These are phyloP conservation scores for Botrytis byssoidea DNA, from an alignment of 2,329 filamentous ascomycete species.

Conservation along the genomic window DNA sequence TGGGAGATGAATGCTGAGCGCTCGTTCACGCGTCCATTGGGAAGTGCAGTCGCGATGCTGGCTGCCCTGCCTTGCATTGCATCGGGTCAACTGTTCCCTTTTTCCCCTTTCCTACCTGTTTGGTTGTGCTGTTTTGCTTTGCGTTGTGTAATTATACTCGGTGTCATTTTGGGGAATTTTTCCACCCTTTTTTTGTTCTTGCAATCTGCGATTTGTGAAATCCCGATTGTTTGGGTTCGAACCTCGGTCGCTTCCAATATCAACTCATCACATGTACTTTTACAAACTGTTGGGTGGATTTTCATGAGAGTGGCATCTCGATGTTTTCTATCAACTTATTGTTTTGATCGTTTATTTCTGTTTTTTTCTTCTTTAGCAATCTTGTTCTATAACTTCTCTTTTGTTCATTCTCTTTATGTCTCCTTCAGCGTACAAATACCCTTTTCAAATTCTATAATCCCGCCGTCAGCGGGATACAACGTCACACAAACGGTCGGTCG, in stretches of 20 bases:
- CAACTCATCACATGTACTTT: slow-evolving; percentile 11
- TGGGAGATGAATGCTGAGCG: slow-evolving; percentile 1
- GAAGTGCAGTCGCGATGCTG: neutral
- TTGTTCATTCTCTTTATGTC: neutral
- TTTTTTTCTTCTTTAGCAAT: neutral
- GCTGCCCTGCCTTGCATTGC: slow-evolving; percentile 2
- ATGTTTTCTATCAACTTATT: neutral
- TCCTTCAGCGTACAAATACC: neutral
- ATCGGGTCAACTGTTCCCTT: neutral
- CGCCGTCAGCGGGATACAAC: slow-evolving; percentile 1
- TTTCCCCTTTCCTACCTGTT: neutral
- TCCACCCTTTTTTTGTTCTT: neutral
- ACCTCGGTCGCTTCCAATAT: slow-evolving; percentile 9
- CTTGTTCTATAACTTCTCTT: neutral
- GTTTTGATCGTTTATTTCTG: neutral
- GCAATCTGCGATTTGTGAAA: neutral
- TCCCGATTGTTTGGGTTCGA: neutral
- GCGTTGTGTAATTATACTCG: neutral
- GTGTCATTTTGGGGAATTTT: neutral
- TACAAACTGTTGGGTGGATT: slow-evolving; percentile 6
- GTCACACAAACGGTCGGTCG: neutral
- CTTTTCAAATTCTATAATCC: neutral
- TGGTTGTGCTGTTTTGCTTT: neutral
- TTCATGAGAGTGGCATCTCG: neutral
- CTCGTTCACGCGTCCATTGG: slow-evolving; percentile 10